Evolutionary conservation across 441 rosid genomes (phyloP).

Genomic region (Manihot esculenta): DNA sequence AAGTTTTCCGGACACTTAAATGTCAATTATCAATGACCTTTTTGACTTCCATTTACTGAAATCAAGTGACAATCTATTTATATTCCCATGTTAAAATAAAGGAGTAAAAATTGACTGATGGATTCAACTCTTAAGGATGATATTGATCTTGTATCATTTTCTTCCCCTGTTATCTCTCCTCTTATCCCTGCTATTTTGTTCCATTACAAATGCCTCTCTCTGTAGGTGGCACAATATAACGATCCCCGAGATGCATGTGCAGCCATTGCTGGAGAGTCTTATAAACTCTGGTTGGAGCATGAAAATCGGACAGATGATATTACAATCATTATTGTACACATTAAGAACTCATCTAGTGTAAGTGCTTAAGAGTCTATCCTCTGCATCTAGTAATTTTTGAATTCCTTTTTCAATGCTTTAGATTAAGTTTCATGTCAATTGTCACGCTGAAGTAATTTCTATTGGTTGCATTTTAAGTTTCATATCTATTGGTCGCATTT

Average conservation of each 20-base stretch:
- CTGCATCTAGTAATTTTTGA: background rate
- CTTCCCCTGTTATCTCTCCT: background rate
- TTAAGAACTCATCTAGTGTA: constrained; percentile 60
- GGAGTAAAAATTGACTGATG: background rate
- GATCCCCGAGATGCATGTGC: constrained; percentile 93
- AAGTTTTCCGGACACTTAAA: background rate
- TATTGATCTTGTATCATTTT: no score
- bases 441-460: background rate
- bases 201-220: constrained; percentile 21
- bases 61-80: background rate
- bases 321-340: constrained; percentile 69
- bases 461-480: background rate
- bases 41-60: background rate
- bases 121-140: background rate
- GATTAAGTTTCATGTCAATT: constrained; percentile 1
- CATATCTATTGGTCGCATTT: no score
- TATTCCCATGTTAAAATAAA: background rate
- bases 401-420: constrained; percentile 3
- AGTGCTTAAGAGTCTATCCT: constrained; percentile 19
- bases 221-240: constrained; percentile 61
- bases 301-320: constrained; percentile 96
- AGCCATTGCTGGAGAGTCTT: constrained; percentile 91
- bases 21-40: background rate
- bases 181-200: constrained; percentile 10
- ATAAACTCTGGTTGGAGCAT: constrained; percentile 82